Base-by-base conservation (phyloP, 129 eudicot species). In the Centella asiatica region DNA sequence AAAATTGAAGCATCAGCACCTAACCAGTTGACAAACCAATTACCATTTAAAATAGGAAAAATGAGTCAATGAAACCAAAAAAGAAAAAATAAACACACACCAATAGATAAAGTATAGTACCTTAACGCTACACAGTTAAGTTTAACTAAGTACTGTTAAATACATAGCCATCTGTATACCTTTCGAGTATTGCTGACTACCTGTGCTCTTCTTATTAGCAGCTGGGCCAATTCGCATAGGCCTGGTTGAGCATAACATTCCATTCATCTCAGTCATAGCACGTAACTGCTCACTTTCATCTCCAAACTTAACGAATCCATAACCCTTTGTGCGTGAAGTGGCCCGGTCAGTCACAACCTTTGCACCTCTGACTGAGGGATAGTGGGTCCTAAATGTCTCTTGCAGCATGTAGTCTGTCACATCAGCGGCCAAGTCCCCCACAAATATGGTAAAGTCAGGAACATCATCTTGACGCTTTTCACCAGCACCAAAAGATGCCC, bases 261-360 rank as follows among this genome's bases (percentile, higher is more conserved):
- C 96, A 80, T 88, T 87, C 99, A 88, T 93, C 78, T 93, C 96
- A 29, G 87, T 76, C 99, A 93, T 93, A 3, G 96, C 95, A 59
- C 85, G 93, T 18, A 80, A 4, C 59, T 88, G 95, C 65, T 93
- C 96, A 36, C 78, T 83, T 69, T 93, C 99, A 72, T 93, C 99
- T 24, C 82, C 89, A 74, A 93, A 93, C 65, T 77, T 85, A 24
- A 93, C 96, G 82, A 93, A 93, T 19, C 99, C 99, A 82, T 93
- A 93, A 22, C 99, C 99, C 71, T 93, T 93, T 9, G 92, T 62
- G 37, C 85, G 94, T 18, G 96, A 94, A 20, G 96, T 93, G 54
- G 72, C 49, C 73, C 87, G 69, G 70, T 93, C 96, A 65, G 84
- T 88, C 53, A 93, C 96, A 64, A 93, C 99, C 75, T 87, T 87